A percentile compares a stretch with the other conserved stretches of the same genome.
These are phyloP conservation scores for Penicillium mononematosum DNA, from an alignment of 495 filamentous ascomycete genomes.

Conservation along the genomic window DNA sequence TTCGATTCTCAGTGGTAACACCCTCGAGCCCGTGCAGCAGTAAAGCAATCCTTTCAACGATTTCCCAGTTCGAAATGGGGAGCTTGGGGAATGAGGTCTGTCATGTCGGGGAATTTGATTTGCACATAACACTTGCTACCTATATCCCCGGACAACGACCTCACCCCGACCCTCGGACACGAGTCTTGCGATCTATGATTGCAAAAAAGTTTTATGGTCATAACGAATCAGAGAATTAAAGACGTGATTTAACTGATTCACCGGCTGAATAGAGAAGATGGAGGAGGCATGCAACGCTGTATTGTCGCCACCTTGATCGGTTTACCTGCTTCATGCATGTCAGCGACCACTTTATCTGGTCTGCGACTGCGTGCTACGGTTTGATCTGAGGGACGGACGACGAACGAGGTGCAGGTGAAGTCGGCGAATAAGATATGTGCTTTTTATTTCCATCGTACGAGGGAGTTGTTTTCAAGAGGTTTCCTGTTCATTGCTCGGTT, in stretches of 20 bases:
- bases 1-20: slow-evolving; percentile 44
- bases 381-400: slow-evolving; percentile 22
- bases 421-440: slow-evolving; percentile 25
- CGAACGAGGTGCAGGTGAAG: slow-evolving; percentile 26
- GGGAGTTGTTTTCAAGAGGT: slow-evolving; percentile 40
- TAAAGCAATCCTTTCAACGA: slow-evolving; percentile 31
- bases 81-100: slow-evolving; percentile 12
- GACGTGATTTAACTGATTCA: slow-evolving; percentile 36
- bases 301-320: slow-evolving; percentile 18
- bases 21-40: slow-evolving; percentile 52
- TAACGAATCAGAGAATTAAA: slow-evolving; percentile 36
- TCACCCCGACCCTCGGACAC: slow-evolving; percentile 14
- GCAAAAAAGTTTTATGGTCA: slow-evolving; percentile 37
- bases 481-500: slow-evolving; percentile 25
- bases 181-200: slow-evolving; percentile 26
- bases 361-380: slow-evolving; percentile 5
- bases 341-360: slow-evolving; percentile 6
- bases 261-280: slow-evolving; percentile 30
- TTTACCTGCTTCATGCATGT: slow-evolving; percentile 13
- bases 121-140: slow-evolving; percentile 6
- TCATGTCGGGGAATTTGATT: slow-evolving; percentile 9
- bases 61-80: slow-evolving; percentile 18
- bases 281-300: slow-evolving; percentile 14
- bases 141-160: slow-evolving; percentile 9
- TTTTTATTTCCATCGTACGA: slow-evolving; percentile 37